Percentiles rank a stretch among this genome's conserved stretches.
Evolutionary conservation across 345 rosid species (phyloP).

Genomic region (Lepidium sativum): DNA sequence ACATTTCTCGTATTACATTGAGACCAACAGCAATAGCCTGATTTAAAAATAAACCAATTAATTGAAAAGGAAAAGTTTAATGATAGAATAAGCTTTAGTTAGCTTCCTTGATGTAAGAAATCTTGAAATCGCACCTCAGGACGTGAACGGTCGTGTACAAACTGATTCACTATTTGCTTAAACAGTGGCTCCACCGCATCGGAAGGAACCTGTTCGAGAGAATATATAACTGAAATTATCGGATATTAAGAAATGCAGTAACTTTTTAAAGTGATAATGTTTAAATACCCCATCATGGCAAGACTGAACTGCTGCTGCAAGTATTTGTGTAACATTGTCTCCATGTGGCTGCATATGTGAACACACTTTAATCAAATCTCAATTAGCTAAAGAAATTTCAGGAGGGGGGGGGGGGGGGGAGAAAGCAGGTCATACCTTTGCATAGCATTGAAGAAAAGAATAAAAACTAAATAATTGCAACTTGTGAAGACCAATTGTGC

Average conservation of each 20-base stretch:
- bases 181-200: slow-evolving; percentile 97
- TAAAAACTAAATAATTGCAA: slow-evolving; percentile 69
- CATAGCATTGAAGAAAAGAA: slow-evolving; percentile 71
- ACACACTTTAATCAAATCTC: slow-evolving; percentile 2
- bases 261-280: slow-evolving; percentile 6
- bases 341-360: slow-evolving; percentile 75
- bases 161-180: slow-evolving; percentile 86
- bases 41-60: background rate
- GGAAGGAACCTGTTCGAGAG: slow-evolving; percentile 67
- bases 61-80: background rate
- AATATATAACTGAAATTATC: background rate
- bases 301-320: slow-evolving; percentile 93
- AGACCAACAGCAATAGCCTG: slow-evolving; percentile 91
- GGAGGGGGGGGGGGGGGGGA: background rate
- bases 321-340: slow-evolving; percentile 79
- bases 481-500: slow-evolving; percentile 84
- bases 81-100: background rate
- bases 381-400: background rate
- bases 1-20: slow-evolving; percentile 86
- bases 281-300: slow-evolving; percentile 89
- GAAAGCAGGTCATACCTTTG: slow-evolving; percentile 47
- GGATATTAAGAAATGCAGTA: background rate
- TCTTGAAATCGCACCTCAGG: slow-evolving; percentile 53
- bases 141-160: slow-evolving; percentile 87
- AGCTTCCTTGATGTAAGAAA: background rate